A percentile compares a stretch with the other conserved stretches of the same genome.
These are phyloP conservation scores for Zelonia costaricensis DNA, from an alignment of 208 protist species.

Conservation along the genomic window DNA sequence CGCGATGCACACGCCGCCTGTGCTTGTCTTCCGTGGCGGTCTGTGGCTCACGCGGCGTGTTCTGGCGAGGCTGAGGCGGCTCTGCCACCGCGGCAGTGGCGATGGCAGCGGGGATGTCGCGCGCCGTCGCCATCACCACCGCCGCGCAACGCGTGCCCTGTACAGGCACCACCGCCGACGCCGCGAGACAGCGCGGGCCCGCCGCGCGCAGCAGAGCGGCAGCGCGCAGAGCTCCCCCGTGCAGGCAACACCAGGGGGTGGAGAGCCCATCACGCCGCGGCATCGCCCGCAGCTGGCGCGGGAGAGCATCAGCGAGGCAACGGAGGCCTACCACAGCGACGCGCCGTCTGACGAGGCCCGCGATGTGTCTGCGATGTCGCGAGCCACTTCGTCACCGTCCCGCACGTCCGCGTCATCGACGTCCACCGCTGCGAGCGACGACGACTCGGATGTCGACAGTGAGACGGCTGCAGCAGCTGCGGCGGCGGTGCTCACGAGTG, in stretches of 20 bases:
- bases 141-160: no score
- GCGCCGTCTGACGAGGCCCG: background rate
- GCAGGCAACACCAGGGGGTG: no score
- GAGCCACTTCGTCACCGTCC: background rate
- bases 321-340: constrained; percentile 13
- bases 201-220: no score
- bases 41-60: background rate
- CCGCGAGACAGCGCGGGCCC: no score
- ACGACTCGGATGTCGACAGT: background rate
- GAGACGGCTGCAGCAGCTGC: constrained; percentile 18
- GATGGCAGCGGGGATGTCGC: no score
- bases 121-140: no score
- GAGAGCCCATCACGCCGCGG: no score
- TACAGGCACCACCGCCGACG: no score
- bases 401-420: background rate
- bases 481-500: constrained; percentile 12
- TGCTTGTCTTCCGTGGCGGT: background rate
- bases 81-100: background rate
- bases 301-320: constrained; percentile 9
- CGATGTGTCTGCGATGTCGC: no score
- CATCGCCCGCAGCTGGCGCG: background rate
- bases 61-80: background rate
- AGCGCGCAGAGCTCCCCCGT: no score
- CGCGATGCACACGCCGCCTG: constrained; percentile 2
- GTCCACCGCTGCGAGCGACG: background rate